A percentile compares a stretch with the other conserved stretches of the same genome.
Evolutionary conservation across 176 grass and related monocot genomes (phyloP).

Genomic region (bread wheat (Triticum aestivum)): DNA sequence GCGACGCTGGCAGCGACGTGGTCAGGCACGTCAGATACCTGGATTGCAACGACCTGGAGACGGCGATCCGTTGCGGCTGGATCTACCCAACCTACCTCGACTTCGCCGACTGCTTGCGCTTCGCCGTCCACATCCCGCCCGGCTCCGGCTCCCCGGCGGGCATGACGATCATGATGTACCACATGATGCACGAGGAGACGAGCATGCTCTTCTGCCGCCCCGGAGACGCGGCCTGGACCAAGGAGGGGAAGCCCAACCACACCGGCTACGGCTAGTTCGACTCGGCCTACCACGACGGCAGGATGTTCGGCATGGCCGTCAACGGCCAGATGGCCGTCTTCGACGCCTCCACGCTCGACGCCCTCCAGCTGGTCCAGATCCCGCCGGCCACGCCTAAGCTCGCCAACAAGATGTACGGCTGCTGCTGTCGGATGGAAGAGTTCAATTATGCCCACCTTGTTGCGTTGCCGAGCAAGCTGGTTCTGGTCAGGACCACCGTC

Average conservation of each 20-base stretch:
- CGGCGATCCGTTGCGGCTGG: background rate
- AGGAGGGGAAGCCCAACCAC: background rate
- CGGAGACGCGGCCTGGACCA: constrained; percentile 10
- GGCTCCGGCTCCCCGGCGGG: background rate
- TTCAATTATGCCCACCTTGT: too few relatives aligned
- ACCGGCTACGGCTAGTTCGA: background rate
- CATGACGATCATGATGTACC: background rate
- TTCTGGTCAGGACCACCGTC: too few relatives aligned
- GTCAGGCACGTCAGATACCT: background rate
- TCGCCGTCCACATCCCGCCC: background rate
- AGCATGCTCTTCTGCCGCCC: background rate
- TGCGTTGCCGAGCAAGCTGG: too few relatives aligned
- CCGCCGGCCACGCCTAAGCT: too few relatives aligned
- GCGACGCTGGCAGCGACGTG: background rate
- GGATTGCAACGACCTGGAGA: background rate
- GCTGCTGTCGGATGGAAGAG: too few relatives aligned
- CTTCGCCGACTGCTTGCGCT: background rate
- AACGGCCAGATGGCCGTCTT: too few relatives aligned
- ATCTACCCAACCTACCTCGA: background rate
- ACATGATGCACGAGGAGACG: too few relatives aligned
- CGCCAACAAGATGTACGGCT: too few relatives aligned
- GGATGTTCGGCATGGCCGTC: background rate
- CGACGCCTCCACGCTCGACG: too few relatives aligned
- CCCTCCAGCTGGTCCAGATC: too few relatives aligned
- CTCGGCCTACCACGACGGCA: background rate